Evolutionary conservation across 257 asterid species (phyloP).

Genomic region (Jacaranda mimosifolia): DNA sequence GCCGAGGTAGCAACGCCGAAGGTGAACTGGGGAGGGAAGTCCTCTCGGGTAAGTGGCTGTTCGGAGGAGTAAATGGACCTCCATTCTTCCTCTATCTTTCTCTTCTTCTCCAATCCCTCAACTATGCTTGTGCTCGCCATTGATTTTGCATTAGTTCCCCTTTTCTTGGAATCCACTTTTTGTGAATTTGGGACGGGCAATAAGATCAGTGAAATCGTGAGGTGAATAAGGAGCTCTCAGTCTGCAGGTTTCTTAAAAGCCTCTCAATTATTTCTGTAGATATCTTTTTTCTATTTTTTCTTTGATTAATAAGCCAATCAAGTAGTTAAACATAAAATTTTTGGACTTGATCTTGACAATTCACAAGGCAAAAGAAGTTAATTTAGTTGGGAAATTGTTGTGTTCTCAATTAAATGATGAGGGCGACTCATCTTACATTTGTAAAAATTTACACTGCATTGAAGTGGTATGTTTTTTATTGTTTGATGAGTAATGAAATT

Average conservation of each 20-base stretch:
- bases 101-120: constrained; percentile 56
- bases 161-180: neutral
- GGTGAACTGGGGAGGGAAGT: constrained; percentile 50
- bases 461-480: no score
- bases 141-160: constrained; percentile 30
- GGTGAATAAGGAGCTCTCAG: neutral
- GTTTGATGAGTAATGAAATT: no score
- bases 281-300: no score
- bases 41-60: constrained; percentile 42
- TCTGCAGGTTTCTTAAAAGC: neutral
- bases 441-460: no score
- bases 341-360: no score
- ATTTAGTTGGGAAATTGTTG: no score
- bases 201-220: neutral
- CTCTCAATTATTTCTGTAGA: neutral
- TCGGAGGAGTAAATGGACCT: constrained; percentile 47
- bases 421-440: no score
- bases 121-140: constrained; percentile 23
- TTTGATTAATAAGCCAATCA: no score
- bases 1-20: constrained; percentile 72
- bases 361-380: no score
- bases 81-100: constrained; percentile 55
- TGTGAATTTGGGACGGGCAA: neutral
- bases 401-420: no score
- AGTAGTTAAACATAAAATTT: no score